phyloP scores from a whole-genome alignment of 2,329 filamentous ascomycete species.

The Fusarium tuaranense region DNA sequence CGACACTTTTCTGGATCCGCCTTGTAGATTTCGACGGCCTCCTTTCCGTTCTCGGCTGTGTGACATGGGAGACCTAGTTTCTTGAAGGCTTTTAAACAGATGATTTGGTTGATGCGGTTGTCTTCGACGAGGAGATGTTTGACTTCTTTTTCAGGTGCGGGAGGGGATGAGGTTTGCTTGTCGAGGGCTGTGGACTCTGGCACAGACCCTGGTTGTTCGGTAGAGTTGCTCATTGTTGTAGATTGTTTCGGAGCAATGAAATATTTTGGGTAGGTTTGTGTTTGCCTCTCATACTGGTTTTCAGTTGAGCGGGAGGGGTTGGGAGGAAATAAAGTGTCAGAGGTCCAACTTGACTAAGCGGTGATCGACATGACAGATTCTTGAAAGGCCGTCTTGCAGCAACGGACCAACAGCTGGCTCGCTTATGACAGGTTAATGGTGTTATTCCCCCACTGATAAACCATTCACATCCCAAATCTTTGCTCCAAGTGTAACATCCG shows the following conservation, averaged over 20 bases:
- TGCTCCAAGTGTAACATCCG: not conserved
- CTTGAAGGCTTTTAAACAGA: not conserved
- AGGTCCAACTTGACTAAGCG: not conserved
- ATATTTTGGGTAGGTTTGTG: not conserved
- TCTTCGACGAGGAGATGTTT: slow-evolving; percentile 17
- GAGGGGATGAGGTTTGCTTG: not conserved
- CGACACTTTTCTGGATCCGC: not conserved
- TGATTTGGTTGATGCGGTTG: not conserved
- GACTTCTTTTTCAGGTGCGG: not conserved
- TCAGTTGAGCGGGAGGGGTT: not conserved
- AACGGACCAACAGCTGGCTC: not conserved
- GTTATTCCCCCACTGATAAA: not conserved
- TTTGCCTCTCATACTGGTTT: not conserved
- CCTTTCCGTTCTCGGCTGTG: slow-evolving; percentile 3
- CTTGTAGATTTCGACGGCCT: slow-evolving; percentile 8
- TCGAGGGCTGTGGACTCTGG: not conserved
- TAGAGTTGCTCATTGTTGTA: not conserved
- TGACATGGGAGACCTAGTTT: slow-evolving; percentile 1
- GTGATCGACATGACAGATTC: not conserved
- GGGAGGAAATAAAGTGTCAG: not conserved
- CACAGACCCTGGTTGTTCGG: not conserved
- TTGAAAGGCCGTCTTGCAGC: not conserved
- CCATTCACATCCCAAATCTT: not conserved
- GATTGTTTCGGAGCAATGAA: not conserved
- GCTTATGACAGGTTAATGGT: not conserved